Base-by-base conservation (phyloP, 768 basidiomycete species). In the Dioszegia crocea region DNA sequence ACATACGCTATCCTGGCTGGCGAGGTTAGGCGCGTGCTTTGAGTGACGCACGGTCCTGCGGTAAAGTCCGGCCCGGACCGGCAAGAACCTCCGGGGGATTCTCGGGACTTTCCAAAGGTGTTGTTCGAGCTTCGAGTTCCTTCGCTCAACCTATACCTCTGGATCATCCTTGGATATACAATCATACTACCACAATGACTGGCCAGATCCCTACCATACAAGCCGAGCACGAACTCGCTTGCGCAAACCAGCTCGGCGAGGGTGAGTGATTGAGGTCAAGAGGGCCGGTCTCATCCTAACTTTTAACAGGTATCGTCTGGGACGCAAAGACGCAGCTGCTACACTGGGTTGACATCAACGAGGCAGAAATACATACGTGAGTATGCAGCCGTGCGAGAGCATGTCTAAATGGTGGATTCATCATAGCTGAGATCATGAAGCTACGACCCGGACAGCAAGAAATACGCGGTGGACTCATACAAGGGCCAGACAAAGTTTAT, bases 281-380 rank as follows among this genome's bases (percentile, higher is more conserved):
- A 6, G 6, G 14, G 14, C 33, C 33, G 33, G 33, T 33, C 33
- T 19, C 4, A 24, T n/a, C 2, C 36, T 50, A 21, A 56, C 19
- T 46, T 40, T 1, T 38, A 27, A 19, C 49, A 71, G 72, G 74
- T 49, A 65, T 68, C 17, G 47, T 76, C 2, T 76, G 75, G 75
- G 71, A 76, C 46, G 59, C 67, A 8, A 62, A 65, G 60, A 66
- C 62, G 26, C 57, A 70, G 23, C 56, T 76, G 0, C 51, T 73
- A 0, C 68, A 74, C 50, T 76, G 73, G 73, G 67, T 76, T 5
- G 75, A 76, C 48, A 70, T 76, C 46, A 54, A 61, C 12, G 40
- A 56, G 6, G 51, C 67, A 1, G 49, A 66, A 31, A 55, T 76
- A 48, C 72, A 76, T 53, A 63, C 70, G 69, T 74, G 39, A 60